Evolutionary conservation across 257 asterid genomes (phyloP), one percentile per base, ranked within the genome.

Genomic region (Ophiorrhiza pumila): DNA sequence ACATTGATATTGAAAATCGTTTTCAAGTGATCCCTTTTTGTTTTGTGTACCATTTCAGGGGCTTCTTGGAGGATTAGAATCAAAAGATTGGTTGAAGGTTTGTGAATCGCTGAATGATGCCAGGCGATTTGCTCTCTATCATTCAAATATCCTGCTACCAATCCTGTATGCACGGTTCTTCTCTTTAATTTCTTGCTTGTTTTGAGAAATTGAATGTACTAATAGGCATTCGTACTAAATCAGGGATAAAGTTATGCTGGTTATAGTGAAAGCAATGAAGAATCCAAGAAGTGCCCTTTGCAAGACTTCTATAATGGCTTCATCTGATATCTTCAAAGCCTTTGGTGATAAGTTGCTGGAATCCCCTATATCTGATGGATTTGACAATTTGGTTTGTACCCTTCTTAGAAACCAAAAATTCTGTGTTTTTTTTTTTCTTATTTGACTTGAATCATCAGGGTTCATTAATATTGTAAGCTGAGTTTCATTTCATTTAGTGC

Each of bases 241-340:
- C 22, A 95, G 99, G 85, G 96, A 82, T 3, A 86, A 86, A 31
- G 90, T 95, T 64, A 29, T 95, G 74, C 23, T 78, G 73, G 83
- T 89, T 65, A 75, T 87, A 81, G 94, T 86, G 80, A 92, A 92
- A 71, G 76, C 98, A 32, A 87, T 95, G 84, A 95, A 95, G 89
- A 95, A 92, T 71, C 99, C 99, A 59, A 90, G 98, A 82, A 95
- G 99, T 87, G 99, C 99, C 45, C 76, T 95, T 71, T 78, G 86
- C 91, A 92, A 95, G 84, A 92, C 97, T 43, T 86, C 97, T 2
- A 85, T 95, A 76, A 92, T 95, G 98, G 94, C 98, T 80, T 76
- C 98, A 49, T 65, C 96, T 62, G 99, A 92, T 83, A 76, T 95
- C 68, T 92, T 95, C 83, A 81, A 76, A 74, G 89, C 96, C 66